phyloP scores from a whole-genome alignment of 2,329 filamentous ascomycete species.

The Epichloe gansuensis region DNA sequence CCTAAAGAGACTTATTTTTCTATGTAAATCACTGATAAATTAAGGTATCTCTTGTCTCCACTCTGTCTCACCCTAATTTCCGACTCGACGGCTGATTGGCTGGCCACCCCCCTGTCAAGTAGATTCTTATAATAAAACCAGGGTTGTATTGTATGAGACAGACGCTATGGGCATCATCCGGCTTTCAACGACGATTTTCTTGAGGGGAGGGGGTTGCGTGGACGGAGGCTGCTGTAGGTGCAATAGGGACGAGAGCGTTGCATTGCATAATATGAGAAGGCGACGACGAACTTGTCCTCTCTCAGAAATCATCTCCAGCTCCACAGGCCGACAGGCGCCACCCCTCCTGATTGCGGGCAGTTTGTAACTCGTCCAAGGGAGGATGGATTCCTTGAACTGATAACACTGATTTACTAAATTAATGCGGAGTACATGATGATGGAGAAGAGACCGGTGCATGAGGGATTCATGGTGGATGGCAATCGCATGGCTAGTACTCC shows the following conservation, averaged over 20 bases:
- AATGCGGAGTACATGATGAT: background rate
- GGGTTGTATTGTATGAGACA: too few species aligned
- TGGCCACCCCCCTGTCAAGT: too few species aligned
- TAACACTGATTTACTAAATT: too few species aligned
- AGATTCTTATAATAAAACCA: too few species aligned
- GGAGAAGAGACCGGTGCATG: background rate
- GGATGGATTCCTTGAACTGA: background rate
- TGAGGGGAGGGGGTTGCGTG: background rate
- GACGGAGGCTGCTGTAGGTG: slow-evolving; percentile 2
- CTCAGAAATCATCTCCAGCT: slow-evolving; percentile 4
- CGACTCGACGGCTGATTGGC: too few species aligned
- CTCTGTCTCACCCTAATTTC: too few species aligned
- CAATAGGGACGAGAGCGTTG: slow-evolving; percentile 1
- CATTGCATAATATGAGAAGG: slow-evolving; percentile 2
- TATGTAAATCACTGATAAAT: too few species aligned
- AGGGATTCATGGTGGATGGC: too few species aligned
- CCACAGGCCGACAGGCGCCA: background rate
- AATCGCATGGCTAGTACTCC: too few species aligned
- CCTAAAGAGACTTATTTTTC: too few species aligned
- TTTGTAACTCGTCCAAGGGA: background rate
- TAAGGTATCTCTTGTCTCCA: too few species aligned
- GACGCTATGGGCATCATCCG: background rate
- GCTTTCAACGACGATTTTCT: background rate
- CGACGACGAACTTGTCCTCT: slow-evolving; percentile 4
- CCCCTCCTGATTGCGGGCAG: slow-evolving; percentile 3